Evolutionary conservation across 202 grass and related monocot species (phyloP), one percentile per base, ranked within the genome.

Genomic region (Brachypodium distachyon): DNA sequence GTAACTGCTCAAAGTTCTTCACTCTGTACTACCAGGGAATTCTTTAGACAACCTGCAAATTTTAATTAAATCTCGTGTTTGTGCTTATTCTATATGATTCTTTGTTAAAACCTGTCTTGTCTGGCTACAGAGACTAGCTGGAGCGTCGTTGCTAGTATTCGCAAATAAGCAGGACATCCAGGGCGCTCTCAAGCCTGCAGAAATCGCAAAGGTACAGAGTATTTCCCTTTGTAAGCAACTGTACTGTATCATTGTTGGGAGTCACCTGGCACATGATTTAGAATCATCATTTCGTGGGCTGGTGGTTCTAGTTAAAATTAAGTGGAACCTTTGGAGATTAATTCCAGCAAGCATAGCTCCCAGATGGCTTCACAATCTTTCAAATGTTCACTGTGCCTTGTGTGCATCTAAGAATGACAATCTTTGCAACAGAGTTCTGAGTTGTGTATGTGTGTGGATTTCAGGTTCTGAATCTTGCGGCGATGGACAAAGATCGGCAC

Each of bases 121-220:
- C 47, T 46, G 9, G 29, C 68, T 41, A 29, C 86, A 96, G 92
- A 85, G 92, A 73, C 44, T 89, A 74, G 87, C 86, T 21, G 88
- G 88, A 61, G 73, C 88, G 34, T 91, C 88, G 2, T 69, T 88
- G 46, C 68, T 88, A 63, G 73, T 94, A 10, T 88, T 94, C 61
- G 82, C 92, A 58, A 91, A 91, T 64, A 88, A 91, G 48, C 91
- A 94, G 16, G 91, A 86, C 77, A 94, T 94, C 19, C 88, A 94
- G 34, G 85, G 82, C 11, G 83, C 83, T 62, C 47, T 89, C 22
- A 93, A 93, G 59, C 83, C 90, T 22, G 70, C 57, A 23, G 86
- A 93, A 66, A 89, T 93, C 60, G 83, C 72, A 41, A 84, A 93
- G 77, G 90, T 93, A 31, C 43, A 29, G 4, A 2, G 5, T 17